Evolutionary conservation across 768 basidiomycete species (phyloP), one percentile per base, ranked within the genome.

Genomic region (Suillus hirtellus): DNA sequence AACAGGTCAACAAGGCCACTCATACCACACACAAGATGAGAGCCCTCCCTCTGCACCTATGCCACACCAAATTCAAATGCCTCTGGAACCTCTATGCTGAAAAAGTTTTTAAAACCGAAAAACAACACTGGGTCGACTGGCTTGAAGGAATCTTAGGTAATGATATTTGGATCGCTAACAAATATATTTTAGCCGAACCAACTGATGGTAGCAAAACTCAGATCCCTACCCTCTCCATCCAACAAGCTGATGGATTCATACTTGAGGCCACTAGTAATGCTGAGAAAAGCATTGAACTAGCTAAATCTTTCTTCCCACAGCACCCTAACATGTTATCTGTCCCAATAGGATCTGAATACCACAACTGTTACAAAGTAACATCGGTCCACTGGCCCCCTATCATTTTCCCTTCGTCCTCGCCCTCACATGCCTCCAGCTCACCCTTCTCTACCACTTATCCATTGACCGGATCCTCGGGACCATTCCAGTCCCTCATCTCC

Each of bases 111-210:
- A 21, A 24, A 6, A 5, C 46, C 11, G 24, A 47, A 2, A 47
- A 47, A 12, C n/a, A 69, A 24, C 73, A 74, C 60, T 72, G 71
- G 70, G 4, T 6, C 1, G n/a, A 59, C n/a, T 59, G 58, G 62
- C 63, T 73, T 4, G 67, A 69, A n/a, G 53, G 64, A 12, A 10
- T 44, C 2, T 44, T 19, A 0, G 19, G 43, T 0, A 44, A 44
- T 2, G 19, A 44, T 0, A 44, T 44, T 0, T 44, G 43, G 43
- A 19, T 9, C 8, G 19, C 43, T 9, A 44, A 44, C 43, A 44
- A 44, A 3, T 44, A 44, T 0, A 44, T 44, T 1, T 1, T 8
- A 0, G 19, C 43, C 1, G 9, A 0, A 0, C 43, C 19, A 0
- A 9, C 43, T 0, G 8, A 44, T 3, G 43, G 43, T 0, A 44